phyloP scores from a whole-genome alignment of 202 grass and related monocot genomes.

The Saccharum hybrid region DNA sequence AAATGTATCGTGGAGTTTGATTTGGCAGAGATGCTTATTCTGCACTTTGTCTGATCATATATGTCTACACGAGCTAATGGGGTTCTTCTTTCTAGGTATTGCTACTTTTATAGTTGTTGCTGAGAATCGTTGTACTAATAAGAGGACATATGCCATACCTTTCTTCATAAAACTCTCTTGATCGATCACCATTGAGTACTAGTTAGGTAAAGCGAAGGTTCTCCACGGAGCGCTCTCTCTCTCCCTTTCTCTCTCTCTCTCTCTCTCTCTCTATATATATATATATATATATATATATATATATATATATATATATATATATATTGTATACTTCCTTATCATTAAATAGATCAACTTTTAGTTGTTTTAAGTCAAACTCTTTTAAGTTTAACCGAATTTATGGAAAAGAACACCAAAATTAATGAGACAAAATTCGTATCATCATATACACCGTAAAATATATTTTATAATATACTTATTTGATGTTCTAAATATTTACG shows the following conservation, averaged over 20 bases:
- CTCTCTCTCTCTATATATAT: too few relatives aligned
- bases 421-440: neutral
- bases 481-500: neutral
- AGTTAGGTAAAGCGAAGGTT: constrained; percentile 52
- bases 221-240: neutral
- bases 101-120: constrained; percentile 44
- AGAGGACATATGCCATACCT: constrained; percentile 49
- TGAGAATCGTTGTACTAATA: constrained; percentile 48
- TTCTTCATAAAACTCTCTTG: constrained; percentile 37
- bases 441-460: too few relatives aligned
- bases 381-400: neutral
- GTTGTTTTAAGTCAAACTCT: neutral
- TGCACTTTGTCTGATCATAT: constrained; percentile 52
- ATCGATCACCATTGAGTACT: neutral
- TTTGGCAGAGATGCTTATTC: constrained; percentile 42
- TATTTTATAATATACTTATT: neutral
- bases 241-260: too few relatives aligned
- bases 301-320: too few relatives aligned
- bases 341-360: neutral
- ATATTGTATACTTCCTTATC: neutral
- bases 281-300: neutral
- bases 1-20: constrained; percentile 15
- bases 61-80: constrained; percentile 12
- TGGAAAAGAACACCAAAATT: neutral
- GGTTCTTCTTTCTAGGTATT: constrained; percentile 40